These are phyloP conservation scores for Megacollybia marginata DNA, from an alignment of 768 basidiomycete genomes.

Conservation along the genomic window DNA sequence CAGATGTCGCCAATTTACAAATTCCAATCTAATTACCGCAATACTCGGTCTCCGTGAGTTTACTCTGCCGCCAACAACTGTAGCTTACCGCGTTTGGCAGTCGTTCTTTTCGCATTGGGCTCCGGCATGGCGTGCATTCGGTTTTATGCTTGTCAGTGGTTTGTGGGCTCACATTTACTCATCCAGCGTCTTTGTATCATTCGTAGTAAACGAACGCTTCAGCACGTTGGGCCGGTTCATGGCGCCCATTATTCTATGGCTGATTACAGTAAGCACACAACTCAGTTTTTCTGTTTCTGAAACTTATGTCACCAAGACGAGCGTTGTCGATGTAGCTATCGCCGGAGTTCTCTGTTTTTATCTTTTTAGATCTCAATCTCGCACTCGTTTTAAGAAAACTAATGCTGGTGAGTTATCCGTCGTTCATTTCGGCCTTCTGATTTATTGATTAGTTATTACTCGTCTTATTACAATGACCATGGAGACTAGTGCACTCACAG, in stretches of 20 bases:
- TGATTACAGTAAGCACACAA: not conserved
- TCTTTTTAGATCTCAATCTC: not conserved
- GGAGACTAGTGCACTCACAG: slow-evolving; percentile 2
- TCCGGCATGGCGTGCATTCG: not conserved
- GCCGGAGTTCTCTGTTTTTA: not conserved
- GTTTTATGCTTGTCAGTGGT: not conserved
- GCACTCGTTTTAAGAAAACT: not conserved
- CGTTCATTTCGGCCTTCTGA: not conserved
- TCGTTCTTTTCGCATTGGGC: slow-evolving; percentile 2
- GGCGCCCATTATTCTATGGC: slow-evolving; percentile 1
- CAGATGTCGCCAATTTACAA: not conserved
- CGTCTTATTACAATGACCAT: slow-evolving; percentile 1
- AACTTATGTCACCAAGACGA: slow-evolving; percentile 1
- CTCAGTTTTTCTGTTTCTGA: not conserved
- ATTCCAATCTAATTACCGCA: not conserved
- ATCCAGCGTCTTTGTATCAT: not conserved
- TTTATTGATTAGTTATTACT: not conserved
- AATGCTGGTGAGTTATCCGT: not conserved
- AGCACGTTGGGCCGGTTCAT: not conserved
- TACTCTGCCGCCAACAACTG: not conserved
- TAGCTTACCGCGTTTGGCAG: not conserved
- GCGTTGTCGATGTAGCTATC: slow-evolving; percentile 5
- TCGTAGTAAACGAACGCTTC: not conserved
- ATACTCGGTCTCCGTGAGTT: slow-evolving; percentile 1
- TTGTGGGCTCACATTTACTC: too few relatives aligned